Evolutionary conservation across 2,329 filamentous ascomycete genomes (phyloP).

Genomic region (Diaporthe sp.): DNA sequence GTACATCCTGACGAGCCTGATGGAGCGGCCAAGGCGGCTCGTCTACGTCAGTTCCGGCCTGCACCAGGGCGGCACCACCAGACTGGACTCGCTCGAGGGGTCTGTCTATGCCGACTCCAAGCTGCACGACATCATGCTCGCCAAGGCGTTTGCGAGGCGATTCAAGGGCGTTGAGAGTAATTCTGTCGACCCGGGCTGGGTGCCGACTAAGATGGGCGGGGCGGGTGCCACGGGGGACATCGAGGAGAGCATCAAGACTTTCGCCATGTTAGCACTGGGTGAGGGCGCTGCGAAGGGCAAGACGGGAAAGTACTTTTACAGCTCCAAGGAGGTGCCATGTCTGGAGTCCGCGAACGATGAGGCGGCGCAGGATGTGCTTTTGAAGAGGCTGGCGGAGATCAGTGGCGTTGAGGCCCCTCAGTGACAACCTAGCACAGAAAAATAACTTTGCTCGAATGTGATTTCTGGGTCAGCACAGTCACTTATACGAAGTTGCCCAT

Average conservation of each 20-base stretch:
- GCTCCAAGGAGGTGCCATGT: constrained; percentile 48
- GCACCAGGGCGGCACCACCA: constrained; percentile 63
- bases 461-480: neutral
- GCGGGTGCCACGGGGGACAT: constrained; percentile 60
- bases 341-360: constrained; percentile 53
- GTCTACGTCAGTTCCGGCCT: constrained; percentile 66
- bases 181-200: constrained; percentile 67
- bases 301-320: constrained; percentile 57
- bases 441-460: neutral
- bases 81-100: constrained; percentile 57
- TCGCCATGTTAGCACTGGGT: constrained; percentile 62
- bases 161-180: constrained; percentile 60
- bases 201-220: constrained; percentile 69
- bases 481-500: neutral
- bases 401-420: constrained; percentile 44
- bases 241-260: constrained; percentile 62
- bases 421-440: neutral
- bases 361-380: constrained; percentile 58
- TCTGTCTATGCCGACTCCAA: constrained; percentile 67
- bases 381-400: constrained; percentile 53
- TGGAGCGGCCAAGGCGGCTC: constrained; percentile 62
- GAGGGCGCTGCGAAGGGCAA: constrained; percentile 48
- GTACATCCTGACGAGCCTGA: constrained; percentile 67
- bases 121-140: constrained; percentile 68
- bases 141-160: constrained; percentile 65